Base-by-base conservation (phyloP, 2,329 filamentous ascomycete species). In the Mycosphaerelloides madeirae region DNA sequence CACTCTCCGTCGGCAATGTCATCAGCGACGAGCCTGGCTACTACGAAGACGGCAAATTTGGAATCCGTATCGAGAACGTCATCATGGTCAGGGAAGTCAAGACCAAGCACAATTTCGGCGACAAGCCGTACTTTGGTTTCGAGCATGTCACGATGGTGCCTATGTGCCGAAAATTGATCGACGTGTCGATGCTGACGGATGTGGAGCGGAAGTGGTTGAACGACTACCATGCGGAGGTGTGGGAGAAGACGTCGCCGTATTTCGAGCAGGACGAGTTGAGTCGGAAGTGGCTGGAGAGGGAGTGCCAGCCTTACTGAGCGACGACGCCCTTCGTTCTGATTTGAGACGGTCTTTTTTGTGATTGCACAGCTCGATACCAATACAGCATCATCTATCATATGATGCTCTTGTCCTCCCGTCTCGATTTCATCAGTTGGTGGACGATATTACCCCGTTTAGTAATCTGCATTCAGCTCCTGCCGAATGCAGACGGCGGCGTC, bases 101-200 rank as follows among this genome's bases (percentile, higher is more conserved):
- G 67, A 95, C 91, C 3, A 83, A 83, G 50, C 79, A 95, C 67
- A 81, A 83, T 29, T 97, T 97, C 62, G 91, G 90, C 15, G 91
- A 95, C 58, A 95, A 95, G 71, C 85, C 90, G 2, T 98, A 87
- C 69, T 74, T 97, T 29, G 89, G 90, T 3, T 98, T 98, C 57
- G 91, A 98, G 71, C 87, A 95, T 66, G 89, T 97, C 54, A 98
- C 93, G 0, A 88, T 98, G 88, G 88, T 91, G 14, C 93, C 93
- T 0, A 89, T 95, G 68, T 96, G 91, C 69, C 80, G 83, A 49
- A 96, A 88, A 50, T 72, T 98, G 53, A 89, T 95, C 52, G 86
- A 97, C 58, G 71, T 77, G 43, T 74, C 65, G 40, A 72, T 95
- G 28, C 69, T 98, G 55, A 89, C 82, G 0, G 71, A 74, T 3